Evolutionary conservation across 345 rosid genomes (phyloP).

Genomic region (Heritiera fomes): DNA sequence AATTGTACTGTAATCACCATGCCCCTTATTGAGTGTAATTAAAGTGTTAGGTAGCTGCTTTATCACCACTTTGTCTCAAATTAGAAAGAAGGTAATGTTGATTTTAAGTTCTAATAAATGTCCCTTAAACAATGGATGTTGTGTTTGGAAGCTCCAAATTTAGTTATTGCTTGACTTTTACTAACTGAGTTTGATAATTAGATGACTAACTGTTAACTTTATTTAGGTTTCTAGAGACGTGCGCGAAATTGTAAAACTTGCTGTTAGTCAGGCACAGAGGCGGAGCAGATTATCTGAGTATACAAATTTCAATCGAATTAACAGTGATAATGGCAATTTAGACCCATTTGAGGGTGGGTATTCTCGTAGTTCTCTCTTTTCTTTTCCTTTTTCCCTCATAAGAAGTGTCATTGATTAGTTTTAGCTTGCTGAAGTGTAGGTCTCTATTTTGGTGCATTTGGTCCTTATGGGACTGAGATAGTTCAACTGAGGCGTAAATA

Average conservation of each 20-base stretch:
- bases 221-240: constrained; percentile 74
- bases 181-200: neutral
- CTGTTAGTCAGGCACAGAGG: constrained; percentile 73
- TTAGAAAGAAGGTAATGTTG: neutral
- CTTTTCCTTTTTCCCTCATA: constrained; percentile 17
- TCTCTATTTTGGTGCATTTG: constrained; percentile 90
- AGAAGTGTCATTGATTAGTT: constrained; percentile 11
- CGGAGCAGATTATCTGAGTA: constrained; percentile 62
- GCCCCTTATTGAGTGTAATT: neutral
- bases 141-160: neutral
- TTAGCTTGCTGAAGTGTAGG: constrained; percentile 51
- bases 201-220: constrained; percentile 8
- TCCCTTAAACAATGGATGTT: neutral
- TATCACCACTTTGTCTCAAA: constrained; percentile 7
- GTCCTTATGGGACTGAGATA: constrained; percentile 92
- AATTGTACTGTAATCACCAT: neutral
- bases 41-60: neutral
- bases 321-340: constrained; percentile 54
- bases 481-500: constrained; percentile 88
- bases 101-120: neutral
- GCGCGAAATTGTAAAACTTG: constrained; percentile 84
- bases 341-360: constrained; percentile 86
- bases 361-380: neutral
- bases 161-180: neutral
- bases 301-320: constrained; percentile 74